Percentiles rank a stretch among this genome's conserved stretches.
These are phyloP conservation scores for Besnoitia besnoiti DNA, from an alignment of 169 alveolate species.

Conservation along the genomic window DNA sequence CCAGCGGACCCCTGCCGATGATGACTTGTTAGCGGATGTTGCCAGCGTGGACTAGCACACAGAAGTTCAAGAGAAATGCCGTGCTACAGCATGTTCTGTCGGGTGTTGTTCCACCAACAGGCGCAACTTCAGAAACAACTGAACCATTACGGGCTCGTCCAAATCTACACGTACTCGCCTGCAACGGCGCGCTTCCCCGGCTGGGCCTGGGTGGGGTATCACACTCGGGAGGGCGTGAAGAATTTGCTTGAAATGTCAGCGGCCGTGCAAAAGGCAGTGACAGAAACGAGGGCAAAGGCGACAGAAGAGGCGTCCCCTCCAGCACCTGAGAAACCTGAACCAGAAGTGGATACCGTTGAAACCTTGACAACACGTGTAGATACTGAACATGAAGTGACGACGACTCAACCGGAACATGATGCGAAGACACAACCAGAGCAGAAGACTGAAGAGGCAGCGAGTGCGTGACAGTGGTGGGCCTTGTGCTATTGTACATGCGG, in stretches of 20 bases:
- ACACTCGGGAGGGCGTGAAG: neutral
- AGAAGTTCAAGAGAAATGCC: too few species aligned
- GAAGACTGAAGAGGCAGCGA: neutral
- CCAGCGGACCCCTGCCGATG: too few species aligned
- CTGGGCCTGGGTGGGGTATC: constrained; percentile 19
- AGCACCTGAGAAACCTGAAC: neutral
- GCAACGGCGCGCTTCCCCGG: neutral
- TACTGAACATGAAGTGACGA: neutral
- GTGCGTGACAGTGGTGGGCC: too few species aligned
- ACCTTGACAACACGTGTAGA: neutral
- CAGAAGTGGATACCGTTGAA: neutral
- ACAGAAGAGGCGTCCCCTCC: neutral
- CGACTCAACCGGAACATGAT: too few species aligned
- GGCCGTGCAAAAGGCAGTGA: neutral
- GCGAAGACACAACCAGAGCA: too few species aligned
- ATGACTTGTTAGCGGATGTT: too few species aligned
- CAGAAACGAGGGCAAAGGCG: neutral
- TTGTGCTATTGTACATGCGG: too few species aligned
- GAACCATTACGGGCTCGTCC: neutral
- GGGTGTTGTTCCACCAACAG: neutral
- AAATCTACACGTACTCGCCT: neutral
- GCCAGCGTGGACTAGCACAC: too few species aligned
- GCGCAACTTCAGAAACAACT: neutral
- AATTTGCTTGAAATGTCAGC: neutral
- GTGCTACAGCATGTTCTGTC: too few species aligned